These are phyloP conservation scores for Pouteria campechiana DNA, from an alignment of 179 eudicot genomes.

Conservation along the genomic window DNA sequence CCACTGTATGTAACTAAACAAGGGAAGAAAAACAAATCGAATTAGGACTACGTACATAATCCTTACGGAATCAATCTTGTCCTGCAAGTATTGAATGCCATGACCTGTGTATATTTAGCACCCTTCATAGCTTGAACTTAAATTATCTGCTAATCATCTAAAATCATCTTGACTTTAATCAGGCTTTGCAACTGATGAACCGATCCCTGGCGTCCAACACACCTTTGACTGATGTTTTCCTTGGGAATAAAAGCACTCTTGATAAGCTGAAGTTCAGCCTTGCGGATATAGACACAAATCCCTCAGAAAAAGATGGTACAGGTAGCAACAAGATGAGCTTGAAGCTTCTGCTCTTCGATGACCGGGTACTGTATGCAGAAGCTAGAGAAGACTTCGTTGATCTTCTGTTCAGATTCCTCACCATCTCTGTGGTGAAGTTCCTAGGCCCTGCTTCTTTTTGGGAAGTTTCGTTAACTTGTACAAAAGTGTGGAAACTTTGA, in stretches of 20 bases:
- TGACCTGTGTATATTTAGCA: too few relatives aligned
- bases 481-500: neutral
- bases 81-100: too few relatives aligned
- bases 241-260: slow-evolving; percentile 1
- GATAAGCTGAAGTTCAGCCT: too few relatives aligned
- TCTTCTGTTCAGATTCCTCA: slow-evolving; percentile 2
- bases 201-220: slow-evolving; percentile 2
- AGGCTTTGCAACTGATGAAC: slow-evolving; percentile 3
- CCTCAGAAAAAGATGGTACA: neutral
- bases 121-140: too few relatives aligned
- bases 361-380: slow-evolving; percentile 2
- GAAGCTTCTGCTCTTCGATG: slow-evolving; percentile 3
- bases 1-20: too few relatives aligned
- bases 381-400: slow-evolving; percentile 1
- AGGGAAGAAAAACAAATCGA: too few relatives aligned
- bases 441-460: neutral
- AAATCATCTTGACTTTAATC: neutral
- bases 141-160: neutral
- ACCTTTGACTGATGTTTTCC: slow-evolving; percentile 2
- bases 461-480: slow-evolving; percentile 3
- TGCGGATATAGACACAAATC: neutral
- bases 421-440: neutral
- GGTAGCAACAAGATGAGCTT: neutral
- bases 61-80: too few relatives aligned
- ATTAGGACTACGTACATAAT: too few relatives aligned